Conservation (phyloP, 257 asterid species). For the Catharanthus roseus region DNA sequence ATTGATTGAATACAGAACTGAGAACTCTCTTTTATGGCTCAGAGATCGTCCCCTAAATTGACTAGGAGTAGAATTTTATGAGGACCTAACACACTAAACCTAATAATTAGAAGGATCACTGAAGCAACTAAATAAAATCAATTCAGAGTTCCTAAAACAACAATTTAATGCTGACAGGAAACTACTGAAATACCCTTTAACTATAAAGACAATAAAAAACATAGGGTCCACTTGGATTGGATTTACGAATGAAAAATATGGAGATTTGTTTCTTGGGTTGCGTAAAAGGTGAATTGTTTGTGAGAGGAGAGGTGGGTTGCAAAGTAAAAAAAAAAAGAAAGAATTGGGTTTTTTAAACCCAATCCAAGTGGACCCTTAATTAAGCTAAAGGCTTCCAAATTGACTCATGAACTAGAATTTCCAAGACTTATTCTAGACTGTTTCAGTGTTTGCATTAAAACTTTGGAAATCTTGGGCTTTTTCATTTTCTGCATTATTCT, state of each 20-base stretch:
- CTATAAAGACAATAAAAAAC: background rate
- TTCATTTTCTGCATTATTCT: background rate
- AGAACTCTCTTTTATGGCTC: background rate
- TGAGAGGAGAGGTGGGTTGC: too few species aligned
- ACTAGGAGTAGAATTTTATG: background rate
- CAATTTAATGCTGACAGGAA: background rate
- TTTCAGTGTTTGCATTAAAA: background rate
- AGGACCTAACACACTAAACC: background rate
- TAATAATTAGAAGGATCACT: too few species aligned
- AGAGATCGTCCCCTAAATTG: background rate
- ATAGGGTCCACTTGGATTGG: too few species aligned
- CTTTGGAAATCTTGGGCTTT: background rate
- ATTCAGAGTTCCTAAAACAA: background rate
- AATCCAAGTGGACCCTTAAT: too few species aligned
- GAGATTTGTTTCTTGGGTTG: too few species aligned
- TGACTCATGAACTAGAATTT: background rate
- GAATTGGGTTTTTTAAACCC: too few species aligned
- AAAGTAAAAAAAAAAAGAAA: too few species aligned
- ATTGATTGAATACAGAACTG: background rate
- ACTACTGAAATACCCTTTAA: background rate
- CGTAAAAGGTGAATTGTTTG: too few species aligned
- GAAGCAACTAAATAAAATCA: too few species aligned
- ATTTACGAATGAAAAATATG: too few species aligned
- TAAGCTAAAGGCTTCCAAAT: background rate
- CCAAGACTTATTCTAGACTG: background rate